Conservation (phyloP, 139 green algal species). For the Micromonas pusilla region DNA sequence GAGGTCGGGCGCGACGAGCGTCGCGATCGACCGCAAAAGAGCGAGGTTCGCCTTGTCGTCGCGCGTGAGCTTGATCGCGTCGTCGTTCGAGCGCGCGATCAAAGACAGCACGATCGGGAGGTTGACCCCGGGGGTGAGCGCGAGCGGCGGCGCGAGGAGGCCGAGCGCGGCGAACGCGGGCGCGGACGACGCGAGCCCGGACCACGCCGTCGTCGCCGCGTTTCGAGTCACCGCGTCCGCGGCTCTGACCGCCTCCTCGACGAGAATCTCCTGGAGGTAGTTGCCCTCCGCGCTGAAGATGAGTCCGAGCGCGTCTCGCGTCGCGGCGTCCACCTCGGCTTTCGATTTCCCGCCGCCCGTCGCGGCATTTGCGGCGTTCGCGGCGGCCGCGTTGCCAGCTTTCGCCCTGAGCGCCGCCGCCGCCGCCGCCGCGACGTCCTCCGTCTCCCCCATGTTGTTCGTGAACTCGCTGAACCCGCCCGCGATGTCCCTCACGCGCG, state of each 20-base stretch:
- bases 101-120: neutral
- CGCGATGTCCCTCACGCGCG: conserved; percentile 3
- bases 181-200: neutral
- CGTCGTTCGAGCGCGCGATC: neutral
- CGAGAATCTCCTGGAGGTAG: conserved; percentile 23
- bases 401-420: neutral
- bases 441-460: conserved; percentile 8
- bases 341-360: neutral
- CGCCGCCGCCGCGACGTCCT: neutral
- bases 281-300: conserved; percentile 21
- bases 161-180: neutral
- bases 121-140: conserved; percentile 20
- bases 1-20: neutral
- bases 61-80: conserved; percentile 3
- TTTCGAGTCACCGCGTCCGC: conserved; percentile 1
- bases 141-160: neutral
- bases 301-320: neutral
- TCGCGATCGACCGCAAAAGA: neutral
- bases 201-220: neutral
- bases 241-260: conserved; percentile 24
- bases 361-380: neutral
- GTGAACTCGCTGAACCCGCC: conserved; percentile 10
- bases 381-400: too few species aligned
- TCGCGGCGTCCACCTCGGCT: conserved; percentile 8
- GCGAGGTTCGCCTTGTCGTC: conserved; percentile 28